A percentile compares a stretch with the other conserved stretches of the same genome.
Conservation (phyloP, 352 stramenopile species). For the Chrysophaeum taylorii region DNA sequence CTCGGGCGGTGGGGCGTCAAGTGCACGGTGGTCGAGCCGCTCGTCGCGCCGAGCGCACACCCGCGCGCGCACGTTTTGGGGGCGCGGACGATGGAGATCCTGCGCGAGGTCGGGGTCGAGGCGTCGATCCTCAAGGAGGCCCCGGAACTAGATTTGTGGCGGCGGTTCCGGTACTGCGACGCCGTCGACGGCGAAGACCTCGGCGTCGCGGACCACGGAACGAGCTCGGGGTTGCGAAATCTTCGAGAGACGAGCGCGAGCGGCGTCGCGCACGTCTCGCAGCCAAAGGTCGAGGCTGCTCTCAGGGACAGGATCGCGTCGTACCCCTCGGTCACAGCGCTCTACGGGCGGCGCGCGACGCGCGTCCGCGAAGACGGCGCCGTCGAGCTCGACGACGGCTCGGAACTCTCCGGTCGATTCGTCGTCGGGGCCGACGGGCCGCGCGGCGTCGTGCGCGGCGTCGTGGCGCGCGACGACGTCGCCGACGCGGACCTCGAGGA, state of each 20-base stretch:
- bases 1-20: constrained; percentile 12
- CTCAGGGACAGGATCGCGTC: constrained; percentile 32
- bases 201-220: constrained; percentile 54
- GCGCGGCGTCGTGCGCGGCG: constrained; percentile 59
- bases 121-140: background rate
- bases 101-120: constrained; percentile 29
- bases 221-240: constrained; percentile 51
- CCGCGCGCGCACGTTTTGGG: constrained; percentile 75
- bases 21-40: constrained; percentile 19
- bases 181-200: constrained; percentile 37
- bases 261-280: constrained; percentile 19
- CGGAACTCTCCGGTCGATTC: constrained; percentile 33
- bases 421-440: constrained; percentile 70
- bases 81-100: constrained; percentile 69
- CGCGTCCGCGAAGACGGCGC: constrained; percentile 17
- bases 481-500: constrained; percentile 43
- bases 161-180: constrained; percentile 21
- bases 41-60: constrained; percentile 30
- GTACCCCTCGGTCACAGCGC: constrained; percentile 10
- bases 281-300: constrained; percentile 14
- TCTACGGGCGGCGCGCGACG: constrained; percentile 6
- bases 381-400: constrained; percentile 34
- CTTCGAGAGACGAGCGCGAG: background rate
- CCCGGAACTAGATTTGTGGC: constrained; percentile 22
- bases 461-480: constrained; percentile 54